These are phyloP conservation scores for Thuidium tamariscinum DNA, from an alignment of 225 moss, liverwort and hornwort species.

Conservation along the genomic window DNA sequence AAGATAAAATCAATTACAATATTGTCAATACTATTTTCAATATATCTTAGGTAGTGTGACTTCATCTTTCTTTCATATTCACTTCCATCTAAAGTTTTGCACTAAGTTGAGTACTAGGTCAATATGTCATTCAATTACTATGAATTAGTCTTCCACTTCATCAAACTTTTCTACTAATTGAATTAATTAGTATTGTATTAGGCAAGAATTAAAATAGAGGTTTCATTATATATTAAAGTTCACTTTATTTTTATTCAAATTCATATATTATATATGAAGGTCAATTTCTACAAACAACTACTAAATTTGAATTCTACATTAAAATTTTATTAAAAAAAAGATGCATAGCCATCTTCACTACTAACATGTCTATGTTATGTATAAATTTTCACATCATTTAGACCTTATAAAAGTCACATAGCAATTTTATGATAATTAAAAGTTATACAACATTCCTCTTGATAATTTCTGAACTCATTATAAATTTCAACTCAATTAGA, in stretches of 20 bases:
- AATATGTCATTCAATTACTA: background rate
- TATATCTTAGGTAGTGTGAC: background rate
- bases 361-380: no score
- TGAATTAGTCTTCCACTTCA: background rate
- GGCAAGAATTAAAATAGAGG: background rate
- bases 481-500: no score
- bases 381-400: no score
- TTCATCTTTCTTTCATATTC: background rate
- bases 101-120: background rate
- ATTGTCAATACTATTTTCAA: background rate
- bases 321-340: background rate
- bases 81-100: background rate
- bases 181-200: background rate
- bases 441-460: no score
- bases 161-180: background rate
- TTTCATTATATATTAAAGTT: background rate
- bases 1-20: background rate
- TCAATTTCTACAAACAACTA: background rate
- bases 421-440: no score
- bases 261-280: accelerated
- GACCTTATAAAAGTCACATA: no score
- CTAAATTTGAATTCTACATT: background rate
- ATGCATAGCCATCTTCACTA: no score
- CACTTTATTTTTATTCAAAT: background rate
- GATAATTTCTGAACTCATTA: no score